Base-by-base conservation (phyloP, 2,329 filamentous ascomycete species). In the Bipolaris sorokiniana region DNA sequence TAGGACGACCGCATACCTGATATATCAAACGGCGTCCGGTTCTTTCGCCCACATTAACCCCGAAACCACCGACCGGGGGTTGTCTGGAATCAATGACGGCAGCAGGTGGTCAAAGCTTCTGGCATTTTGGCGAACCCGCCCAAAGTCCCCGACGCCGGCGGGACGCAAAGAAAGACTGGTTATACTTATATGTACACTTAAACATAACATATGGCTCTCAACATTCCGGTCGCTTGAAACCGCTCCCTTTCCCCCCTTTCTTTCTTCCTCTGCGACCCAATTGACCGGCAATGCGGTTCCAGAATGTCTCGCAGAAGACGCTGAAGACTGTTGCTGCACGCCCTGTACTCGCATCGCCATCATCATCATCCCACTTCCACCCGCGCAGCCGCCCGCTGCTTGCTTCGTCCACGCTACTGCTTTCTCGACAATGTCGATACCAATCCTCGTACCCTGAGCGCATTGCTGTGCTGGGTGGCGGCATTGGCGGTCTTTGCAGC, bases 391-490 rank as follows among this genome's bases (percentile, higher is more conserved):
- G 50, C 23, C 62, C 60, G 45, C 64, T 61, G 50, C 57, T 65
- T 55, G 48, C 62, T 54, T 61, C 66, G 53, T 40, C 51, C 59
- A 56, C 51, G 31, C 10, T 31, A 3, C 28, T 31, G 2, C 57
- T 50, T 44, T 44, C 48, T 45, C 48, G 62, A 59, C 46, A 66
- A 62, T 48, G 52, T 55, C n/a, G 66, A 64, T 20, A 64, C 22
- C 54, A 68, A 10, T 48, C 69, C 15, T 51, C 68, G 16, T 63
- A 67, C 50, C 74, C 71, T 58, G 66, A 75, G 52, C 64, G 79
- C 54, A 76, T 82, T 58, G 78, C 83, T 61, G 79, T 85, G 52
- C 73, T 85, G 44, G 83, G 83, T 37, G 82, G 80, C 7, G 82
- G 83, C 22, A 81, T 83, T 23, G 78, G 82, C 16, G 83, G 83